Percentiles rank a stretch among this genome's conserved stretches.
phyloP scores from a whole-genome alignment of 371 early-diverging fungal genomes.

The Umbelopsis sp. region DNA sequence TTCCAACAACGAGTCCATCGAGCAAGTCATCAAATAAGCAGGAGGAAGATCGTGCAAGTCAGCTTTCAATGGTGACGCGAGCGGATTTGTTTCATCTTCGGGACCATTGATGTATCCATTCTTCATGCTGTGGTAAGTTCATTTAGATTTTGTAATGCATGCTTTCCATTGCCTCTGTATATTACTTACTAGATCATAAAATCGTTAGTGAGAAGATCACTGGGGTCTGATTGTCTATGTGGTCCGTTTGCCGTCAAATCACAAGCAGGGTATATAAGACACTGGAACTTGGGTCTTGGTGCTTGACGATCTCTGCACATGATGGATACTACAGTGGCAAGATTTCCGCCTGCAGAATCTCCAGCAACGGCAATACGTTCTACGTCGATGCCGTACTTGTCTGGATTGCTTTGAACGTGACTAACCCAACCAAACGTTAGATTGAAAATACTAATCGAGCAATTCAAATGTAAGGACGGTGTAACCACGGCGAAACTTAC shows the following conservation, averaged over 20 bases:
- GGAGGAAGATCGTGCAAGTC: conserved; percentile 23
- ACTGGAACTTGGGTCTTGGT: not conserved
- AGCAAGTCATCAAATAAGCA: conserved; percentile 29
- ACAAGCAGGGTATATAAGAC: not conserved
- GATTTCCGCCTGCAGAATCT: conserved; percentile 28
- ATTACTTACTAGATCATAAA: not conserved
- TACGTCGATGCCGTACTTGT: conserved; percentile 20
- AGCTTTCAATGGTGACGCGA: not conserved
- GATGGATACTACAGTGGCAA: not conserved
- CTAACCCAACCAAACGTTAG: not conserved
- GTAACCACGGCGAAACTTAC: not conserved
- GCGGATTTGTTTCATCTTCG: not conserved
- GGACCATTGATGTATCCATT: not conserved
- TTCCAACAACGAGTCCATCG: conserved; percentile 29
- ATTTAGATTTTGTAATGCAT: not conserved
- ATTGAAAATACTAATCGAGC: not conserved
- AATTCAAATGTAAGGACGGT: not conserved
- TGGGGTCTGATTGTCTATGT: not conserved
- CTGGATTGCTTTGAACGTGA: conserved; percentile 21
- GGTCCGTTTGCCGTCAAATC: conserved; percentile 1
- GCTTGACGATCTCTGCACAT: not conserved
- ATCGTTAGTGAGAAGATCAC: not conserved
- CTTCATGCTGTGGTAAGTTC: not conserved
- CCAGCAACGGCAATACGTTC: conserved; percentile 22
- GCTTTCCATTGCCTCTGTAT: not conserved